A percentile compares a stretch with the other conserved stretches of the same genome.
Evolutionary conservation across 2,329 filamentous ascomycete genomes (phyloP).

Genomic region (Aureobasidium pullulans): DNA sequence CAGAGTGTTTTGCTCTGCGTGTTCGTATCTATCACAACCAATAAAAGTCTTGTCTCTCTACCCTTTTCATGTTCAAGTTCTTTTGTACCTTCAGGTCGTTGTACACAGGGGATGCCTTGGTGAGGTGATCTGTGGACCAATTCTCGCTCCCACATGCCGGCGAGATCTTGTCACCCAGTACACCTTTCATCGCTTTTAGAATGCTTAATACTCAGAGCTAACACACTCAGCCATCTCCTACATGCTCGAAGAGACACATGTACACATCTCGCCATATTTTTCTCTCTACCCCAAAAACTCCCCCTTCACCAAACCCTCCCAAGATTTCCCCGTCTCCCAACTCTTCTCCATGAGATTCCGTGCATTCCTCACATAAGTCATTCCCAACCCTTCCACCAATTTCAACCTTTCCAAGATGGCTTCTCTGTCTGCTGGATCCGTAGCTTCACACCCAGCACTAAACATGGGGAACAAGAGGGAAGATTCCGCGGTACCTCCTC

Average conservation of each 20-base stretch:
- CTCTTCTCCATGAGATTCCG: constrained; percentile 59
- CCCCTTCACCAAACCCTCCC: constrained; percentile 59
- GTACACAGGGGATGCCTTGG: no score
- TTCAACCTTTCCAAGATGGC: constrained; percentile 59
- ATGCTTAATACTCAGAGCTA: no score
- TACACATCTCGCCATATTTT: background rate
- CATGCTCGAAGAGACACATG: background rate
- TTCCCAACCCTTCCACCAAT: constrained; percentile 63
- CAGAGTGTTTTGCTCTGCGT: background rate
- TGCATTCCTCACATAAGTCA: constrained; percentile 64
- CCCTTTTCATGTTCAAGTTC: background rate
- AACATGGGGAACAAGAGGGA: constrained; percentile 76
- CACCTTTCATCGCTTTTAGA: no score
- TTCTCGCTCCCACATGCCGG: no score
- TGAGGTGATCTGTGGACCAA: no score
- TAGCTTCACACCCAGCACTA: constrained; percentile 69
- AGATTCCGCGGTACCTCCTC: constrained; percentile 64
- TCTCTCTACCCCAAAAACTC: constrained; percentile 58
- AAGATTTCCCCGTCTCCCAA: constrained; percentile 60
- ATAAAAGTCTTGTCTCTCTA: background rate
- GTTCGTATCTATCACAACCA: background rate
- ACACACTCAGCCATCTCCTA: background rate
- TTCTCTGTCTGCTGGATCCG: constrained; percentile 46
- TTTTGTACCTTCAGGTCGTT: background rate
- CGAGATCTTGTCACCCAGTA: no score